A percentile compares a stretch with the other conserved stretches of the same genome.
These are phyloP conservation scores for Nissolia schottii DNA, from an alignment of 306 rosid species.

Conservation along the genomic window DNA sequence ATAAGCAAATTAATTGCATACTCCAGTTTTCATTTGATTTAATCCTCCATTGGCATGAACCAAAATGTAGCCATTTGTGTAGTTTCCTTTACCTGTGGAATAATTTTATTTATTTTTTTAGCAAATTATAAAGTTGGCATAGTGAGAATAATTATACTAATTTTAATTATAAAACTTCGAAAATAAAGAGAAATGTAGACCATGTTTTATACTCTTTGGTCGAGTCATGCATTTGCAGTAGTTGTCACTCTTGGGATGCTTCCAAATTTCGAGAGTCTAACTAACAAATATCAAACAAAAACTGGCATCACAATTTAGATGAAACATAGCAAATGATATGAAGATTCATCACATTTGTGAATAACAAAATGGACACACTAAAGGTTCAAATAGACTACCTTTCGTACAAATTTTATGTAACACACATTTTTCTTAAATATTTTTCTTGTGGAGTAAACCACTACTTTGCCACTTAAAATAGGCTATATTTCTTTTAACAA, in stretches of 20 bases:
- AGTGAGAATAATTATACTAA: not conserved
- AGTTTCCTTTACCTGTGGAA: constrained; percentile 26
- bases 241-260: constrained; percentile 37
- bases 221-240: constrained; percentile 40
- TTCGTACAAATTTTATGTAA: too few relatives aligned
- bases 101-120: constrained; percentile 12
- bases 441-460: too few relatives aligned
- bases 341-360: not conserved
- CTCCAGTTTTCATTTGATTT: constrained; percentile 80
- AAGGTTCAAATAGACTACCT: too few relatives aligned
- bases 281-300: constrained; percentile 39
- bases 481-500: too few relatives aligned
- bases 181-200: not conserved
- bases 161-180: too few relatives aligned
- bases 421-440: too few relatives aligned
- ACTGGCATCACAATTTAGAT: constrained; percentile 31
- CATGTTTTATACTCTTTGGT: constrained; percentile 28
- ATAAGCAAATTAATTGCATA: not conserved
- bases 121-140: not conserved
- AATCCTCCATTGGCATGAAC: constrained; percentile 65
- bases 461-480: too few relatives aligned
- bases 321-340: not conserved
- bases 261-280: constrained; percentile 55
- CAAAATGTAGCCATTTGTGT: constrained; percentile 57
- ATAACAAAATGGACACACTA: not conserved